phyloP scores from a whole-genome alignment of 352 stramenopile genomes.

The Pythium monospermum region DNA sequence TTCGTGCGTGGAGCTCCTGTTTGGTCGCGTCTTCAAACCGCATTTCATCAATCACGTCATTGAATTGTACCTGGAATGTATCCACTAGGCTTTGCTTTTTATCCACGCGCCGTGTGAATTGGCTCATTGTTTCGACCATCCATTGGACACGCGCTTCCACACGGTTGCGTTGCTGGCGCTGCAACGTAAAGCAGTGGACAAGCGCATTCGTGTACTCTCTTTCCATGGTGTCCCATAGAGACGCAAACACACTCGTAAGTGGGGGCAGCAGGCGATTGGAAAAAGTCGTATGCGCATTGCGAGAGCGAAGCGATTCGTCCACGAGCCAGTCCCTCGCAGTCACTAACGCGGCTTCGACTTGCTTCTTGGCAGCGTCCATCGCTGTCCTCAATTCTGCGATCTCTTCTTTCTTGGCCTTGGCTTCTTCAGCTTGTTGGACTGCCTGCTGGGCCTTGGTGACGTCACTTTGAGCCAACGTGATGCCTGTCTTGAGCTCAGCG shows the following conservation, averaged over 20 bases:
- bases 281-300: constrained; percentile 5
- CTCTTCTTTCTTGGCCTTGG: constrained; percentile 79
- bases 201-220: constrained; percentile 44
- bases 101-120: constrained; percentile 57
- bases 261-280: constrained; percentile 21
- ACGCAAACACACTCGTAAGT: constrained; percentile 27
- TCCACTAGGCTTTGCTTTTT: constrained; percentile 60
- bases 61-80: constrained; percentile 68
- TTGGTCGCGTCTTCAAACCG: constrained; percentile 81
- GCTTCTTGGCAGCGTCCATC: constrained; percentile 27
- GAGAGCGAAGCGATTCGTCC: constrained; percentile 8
- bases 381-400: constrained; percentile 38
- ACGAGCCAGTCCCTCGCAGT: constrained; percentile 17
- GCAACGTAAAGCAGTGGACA: constrained; percentile 33
- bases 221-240: constrained; percentile 57
- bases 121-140: constrained; percentile 42
- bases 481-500: constrained; percentile 26
- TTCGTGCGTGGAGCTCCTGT: constrained; percentile 66
- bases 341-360: constrained; percentile 18
- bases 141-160: constrained; percentile 25
- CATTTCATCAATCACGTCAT: constrained; percentile 79
- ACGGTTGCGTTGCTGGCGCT: constrained; percentile 30
- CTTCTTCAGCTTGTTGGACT: constrained; percentile 56
- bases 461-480: constrained; percentile 33
- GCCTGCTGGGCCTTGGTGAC: constrained; percentile 29